These are phyloP conservation scores for Dioscorea alata DNA, from an alignment of 106 monocot species.

Conservation along the genomic window DNA sequence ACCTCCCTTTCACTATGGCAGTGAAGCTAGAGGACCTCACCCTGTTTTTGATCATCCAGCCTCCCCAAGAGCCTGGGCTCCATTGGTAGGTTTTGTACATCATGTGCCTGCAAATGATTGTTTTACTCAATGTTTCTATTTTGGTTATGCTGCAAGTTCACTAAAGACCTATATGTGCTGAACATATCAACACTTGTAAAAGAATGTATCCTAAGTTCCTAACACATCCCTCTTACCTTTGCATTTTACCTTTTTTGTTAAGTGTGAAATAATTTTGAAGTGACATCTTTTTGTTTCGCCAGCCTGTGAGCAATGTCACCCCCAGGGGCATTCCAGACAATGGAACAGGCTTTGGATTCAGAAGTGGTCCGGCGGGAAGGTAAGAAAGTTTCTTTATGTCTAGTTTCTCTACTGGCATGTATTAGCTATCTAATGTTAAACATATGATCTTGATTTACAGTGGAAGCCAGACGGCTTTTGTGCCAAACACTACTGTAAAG, in stretches of 20 bases:
- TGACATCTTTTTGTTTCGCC: background rate
- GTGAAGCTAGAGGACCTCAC: slow-evolving; percentile 19
- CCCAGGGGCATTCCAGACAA: slow-evolving; percentile 22
- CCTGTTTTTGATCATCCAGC: slow-evolving; percentile 19
- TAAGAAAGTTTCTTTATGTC: slow-evolving; percentile 11
- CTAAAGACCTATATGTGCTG: no score
- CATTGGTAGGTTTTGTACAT: slow-evolving; percentile 16
- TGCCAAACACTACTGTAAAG: slow-evolving; percentile 28
- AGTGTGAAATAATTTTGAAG: no score
- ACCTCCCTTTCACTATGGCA: slow-evolving; percentile 30
- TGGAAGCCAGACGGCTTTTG: slow-evolving; percentile 20
- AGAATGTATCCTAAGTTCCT: background rate
- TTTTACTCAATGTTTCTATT: background rate
- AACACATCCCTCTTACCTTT: no score
- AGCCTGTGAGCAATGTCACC: slow-evolving; percentile 26
- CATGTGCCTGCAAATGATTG: background rate
- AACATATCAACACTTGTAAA: background rate
- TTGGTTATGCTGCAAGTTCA: background rate
- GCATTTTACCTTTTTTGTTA: no score
- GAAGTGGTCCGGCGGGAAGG: slow-evolving; percentile 32
- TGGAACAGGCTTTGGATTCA: slow-evolving; percentile 18
- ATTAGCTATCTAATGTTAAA: background rate
- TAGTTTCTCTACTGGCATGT: background rate
- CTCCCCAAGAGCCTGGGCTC: slow-evolving; percentile 40
- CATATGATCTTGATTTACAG: slow-evolving; percentile 15